phyloP scores from a whole-genome alignment of 495 filamentous ascomycete genomes.

The Neurospora sp. region DNA sequence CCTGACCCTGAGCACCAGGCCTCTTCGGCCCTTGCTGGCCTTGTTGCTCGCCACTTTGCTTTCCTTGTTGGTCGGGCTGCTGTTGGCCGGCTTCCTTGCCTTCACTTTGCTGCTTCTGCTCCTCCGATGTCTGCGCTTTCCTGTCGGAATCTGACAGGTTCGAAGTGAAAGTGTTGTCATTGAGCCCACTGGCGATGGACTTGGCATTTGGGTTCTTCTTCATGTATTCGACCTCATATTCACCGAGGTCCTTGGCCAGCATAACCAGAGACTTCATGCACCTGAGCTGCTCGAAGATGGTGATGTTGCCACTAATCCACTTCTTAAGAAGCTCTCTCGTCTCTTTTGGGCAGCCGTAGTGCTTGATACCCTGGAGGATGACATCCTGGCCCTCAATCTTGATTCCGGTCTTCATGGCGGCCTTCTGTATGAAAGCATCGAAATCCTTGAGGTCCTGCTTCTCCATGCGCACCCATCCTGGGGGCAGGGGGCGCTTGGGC shows the following conservation, averaged over 20 bases:
- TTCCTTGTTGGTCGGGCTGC: slow-evolving; percentile 8
- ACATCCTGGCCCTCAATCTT: neutral
- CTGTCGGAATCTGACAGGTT: slow-evolving; percentile 12
- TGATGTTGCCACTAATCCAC: slow-evolving; percentile 48
- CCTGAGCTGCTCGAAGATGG: slow-evolving; percentile 51
- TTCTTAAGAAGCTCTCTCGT: slow-evolving; percentile 34
- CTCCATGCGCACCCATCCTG: slow-evolving; percentile 27
- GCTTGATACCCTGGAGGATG: slow-evolving; percentile 7
- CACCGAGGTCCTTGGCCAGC: slow-evolving; percentile 9
- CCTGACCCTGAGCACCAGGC: slow-evolving; percentile 3
- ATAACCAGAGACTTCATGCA: slow-evolving; percentile 8
- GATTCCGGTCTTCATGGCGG: neutral
- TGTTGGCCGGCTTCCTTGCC: slow-evolving; percentile 13
- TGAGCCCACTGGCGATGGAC: neutral
- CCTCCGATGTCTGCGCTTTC: slow-evolving; percentile 4
- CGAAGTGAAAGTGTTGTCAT: slow-evolving; percentile 6
- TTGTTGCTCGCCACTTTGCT: slow-evolving; percentile 20
- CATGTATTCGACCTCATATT: slow-evolving; percentile 3
- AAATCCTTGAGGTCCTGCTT: slow-evolving; percentile 19
- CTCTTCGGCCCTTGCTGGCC: slow-evolving; percentile 18
- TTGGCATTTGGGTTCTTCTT: neutral
- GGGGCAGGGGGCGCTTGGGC: slow-evolving; percentile 9
- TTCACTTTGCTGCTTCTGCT: slow-evolving; percentile 15
- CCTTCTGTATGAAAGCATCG: neutral
- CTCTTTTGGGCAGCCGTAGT: slow-evolving; percentile 18